phyloP scores from a whole-genome alignment of 331 rosid species.

The Dryas integrifolia region DNA sequence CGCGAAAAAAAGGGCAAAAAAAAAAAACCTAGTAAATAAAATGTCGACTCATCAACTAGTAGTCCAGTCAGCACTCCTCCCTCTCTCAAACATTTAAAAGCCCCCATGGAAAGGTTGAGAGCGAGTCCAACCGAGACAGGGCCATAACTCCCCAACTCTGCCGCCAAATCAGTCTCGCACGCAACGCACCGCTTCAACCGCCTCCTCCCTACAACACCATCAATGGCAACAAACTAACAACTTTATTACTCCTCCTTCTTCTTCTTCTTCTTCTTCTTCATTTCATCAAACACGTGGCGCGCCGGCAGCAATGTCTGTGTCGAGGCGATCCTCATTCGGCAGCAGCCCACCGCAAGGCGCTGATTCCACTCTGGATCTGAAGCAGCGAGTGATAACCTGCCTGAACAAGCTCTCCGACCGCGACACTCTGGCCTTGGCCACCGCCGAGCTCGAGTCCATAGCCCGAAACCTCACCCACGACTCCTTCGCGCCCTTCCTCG shows the following conservation, averaged over 20 bases:
- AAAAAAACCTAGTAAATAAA: background rate
- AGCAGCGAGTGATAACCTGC: constrained; percentile 67
- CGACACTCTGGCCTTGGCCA: constrained; percentile 74
- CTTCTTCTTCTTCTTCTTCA: background rate
- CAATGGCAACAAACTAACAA: background rate
- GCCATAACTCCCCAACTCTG: constrained; percentile 29
- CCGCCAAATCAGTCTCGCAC: constrained; percentile 48
- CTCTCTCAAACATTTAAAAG: constrained; percentile 26
- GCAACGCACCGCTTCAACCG: constrained; percentile 16
- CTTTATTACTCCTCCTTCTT: too few species aligned
- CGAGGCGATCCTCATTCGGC: constrained; percentile 57
- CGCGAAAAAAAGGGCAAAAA: background rate
- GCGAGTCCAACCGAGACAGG: constrained; percentile 22
- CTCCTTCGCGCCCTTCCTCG: constrained; percentile 69
- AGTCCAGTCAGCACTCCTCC: constrained; percentile 16
- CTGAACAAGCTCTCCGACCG: constrained; percentile 95
- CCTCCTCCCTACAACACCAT: background rate
- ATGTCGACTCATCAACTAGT: background rate
- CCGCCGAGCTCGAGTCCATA: constrained; percentile 70
- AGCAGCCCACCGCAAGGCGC: constrained; percentile 38
- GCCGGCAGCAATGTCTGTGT: constrained; percentile 42
- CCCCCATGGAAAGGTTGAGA: background rate
- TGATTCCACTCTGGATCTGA: constrained; percentile 62
- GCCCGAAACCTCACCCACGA: constrained; percentile 54
- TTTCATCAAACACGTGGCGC: background rate